Percentiles rank a stretch among this genome's conserved stretches.
These are phyloP conservation scores for Corylus heterophylla DNA, from an alignment of 306 rosid genomes.

Conservation along the genomic window DNA sequence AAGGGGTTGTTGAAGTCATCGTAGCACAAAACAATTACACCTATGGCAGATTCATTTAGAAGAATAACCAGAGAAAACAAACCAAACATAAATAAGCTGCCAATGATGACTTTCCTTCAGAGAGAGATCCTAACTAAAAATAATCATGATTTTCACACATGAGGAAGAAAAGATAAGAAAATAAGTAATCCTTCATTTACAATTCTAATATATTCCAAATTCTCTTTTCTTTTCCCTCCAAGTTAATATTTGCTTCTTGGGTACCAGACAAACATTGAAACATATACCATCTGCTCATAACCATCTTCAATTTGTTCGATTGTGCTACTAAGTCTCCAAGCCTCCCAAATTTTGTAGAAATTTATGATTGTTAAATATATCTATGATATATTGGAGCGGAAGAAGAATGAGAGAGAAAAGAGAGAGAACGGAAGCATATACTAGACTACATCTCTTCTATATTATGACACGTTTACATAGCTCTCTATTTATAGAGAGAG, in stretches of 20 bases:
- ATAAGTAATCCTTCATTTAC: background rate
- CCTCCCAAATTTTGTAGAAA: background rate
- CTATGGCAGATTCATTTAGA: background rate
- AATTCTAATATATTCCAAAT: background rate
- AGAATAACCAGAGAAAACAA: background rate
- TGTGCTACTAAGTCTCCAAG: background rate
- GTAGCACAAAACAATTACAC: background rate
- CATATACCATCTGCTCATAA: background rate
- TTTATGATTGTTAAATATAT: too few species aligned
- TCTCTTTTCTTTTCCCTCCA: too few species aligned
- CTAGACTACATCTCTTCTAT: too few species aligned
- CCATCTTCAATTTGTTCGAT: background rate
- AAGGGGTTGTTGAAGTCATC: conserved; percentile 5
- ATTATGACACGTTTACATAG: too few species aligned
- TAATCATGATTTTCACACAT: background rate
- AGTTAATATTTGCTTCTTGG: background rate
- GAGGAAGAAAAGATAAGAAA: background rate
- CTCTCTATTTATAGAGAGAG: too few species aligned
- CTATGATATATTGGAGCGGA: too few species aligned
- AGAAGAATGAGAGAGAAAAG: too few species aligned
- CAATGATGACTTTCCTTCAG: conserved; percentile 20
- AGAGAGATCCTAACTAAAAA: conserved; percentile 18
- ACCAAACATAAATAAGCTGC: background rate
- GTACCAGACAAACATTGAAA: background rate
- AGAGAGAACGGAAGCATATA: too few species aligned